A percentile compares a stretch with the other conserved stretches of the same genome.
These are phyloP conservation scores for Termitomyces eurrhizus DNA, from an alignment of 768 basidiomycete species.

Conservation along the genomic window DNA sequence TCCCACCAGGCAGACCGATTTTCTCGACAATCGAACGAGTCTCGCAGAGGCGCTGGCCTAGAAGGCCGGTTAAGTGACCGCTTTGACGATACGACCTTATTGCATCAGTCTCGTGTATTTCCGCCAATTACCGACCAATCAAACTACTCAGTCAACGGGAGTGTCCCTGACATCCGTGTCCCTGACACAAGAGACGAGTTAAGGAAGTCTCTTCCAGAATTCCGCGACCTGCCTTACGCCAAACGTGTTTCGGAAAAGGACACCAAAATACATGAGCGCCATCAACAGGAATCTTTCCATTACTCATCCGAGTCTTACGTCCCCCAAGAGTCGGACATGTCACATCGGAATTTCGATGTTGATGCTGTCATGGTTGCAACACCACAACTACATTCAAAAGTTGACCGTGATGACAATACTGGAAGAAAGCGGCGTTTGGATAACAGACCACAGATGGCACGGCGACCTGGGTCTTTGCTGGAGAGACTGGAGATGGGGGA, in stretches of 20 bases:
- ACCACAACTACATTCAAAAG: background rate
- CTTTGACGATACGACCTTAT: conserved; percentile 11
- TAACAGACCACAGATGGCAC: conserved; percentile 12
- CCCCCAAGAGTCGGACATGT: background rate
- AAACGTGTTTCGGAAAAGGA: background rate
- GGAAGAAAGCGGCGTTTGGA: conserved; percentile 3
- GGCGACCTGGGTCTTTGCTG: conserved; percentile 27
- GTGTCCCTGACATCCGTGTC: background rate
- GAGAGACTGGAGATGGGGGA: conserved; percentile 28
- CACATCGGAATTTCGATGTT: background rate
- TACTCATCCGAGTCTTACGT: background rate
- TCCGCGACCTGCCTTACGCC: background rate
- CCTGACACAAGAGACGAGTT: conserved; percentile 4
- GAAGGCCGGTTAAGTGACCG: conserved; percentile 21
- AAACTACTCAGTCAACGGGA: conserved; percentile 3
- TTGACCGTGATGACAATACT: background rate
- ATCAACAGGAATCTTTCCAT: background rate
- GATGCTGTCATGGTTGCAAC: conserved; percentile 2
- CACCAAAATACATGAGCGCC: background rate
- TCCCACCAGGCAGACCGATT: conserved; percentile 1
- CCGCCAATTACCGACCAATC: conserved; percentile 15
- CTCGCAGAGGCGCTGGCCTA: conserved; percentile 13
- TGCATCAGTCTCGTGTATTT: conserved; percentile 14
- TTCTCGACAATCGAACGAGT: conserved; percentile 9
- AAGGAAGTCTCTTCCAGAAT: background rate